Evolutionary conservation across 345 rosid genomes (phyloP), one percentile per base, ranked within the genome.

Genomic region (Pelargonium nanum): DNA sequence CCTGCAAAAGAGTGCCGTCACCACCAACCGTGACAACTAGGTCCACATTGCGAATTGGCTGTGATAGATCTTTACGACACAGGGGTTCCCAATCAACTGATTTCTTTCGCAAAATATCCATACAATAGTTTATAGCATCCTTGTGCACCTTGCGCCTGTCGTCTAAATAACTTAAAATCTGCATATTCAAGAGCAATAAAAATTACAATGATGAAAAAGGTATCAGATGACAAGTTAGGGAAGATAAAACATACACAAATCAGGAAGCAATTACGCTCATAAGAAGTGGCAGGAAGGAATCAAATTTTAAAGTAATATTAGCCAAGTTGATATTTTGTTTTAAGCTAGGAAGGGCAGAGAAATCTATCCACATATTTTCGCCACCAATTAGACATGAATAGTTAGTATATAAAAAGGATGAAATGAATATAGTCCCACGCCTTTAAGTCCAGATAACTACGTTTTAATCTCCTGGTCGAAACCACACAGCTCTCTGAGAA

Each of bases 1-100:
- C 97, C 63, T 85, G 96, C 83, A 92, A 72, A 26, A 92, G 96
- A 12, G 98, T 89, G 32, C 98, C 98, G 58, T 92, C 97, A 26
- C 98, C 98, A 62, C 98, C 96, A 7, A 92, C 71, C 0, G 97
- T 89, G 57, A 92, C 81, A 48, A 92, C 98, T 71, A 92, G 74
- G 75, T 92, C 98, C 30, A 85, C 86, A 64, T 83, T 70, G 63
- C 59, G 72, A 58, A 92, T 77, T 13, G 83, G 84, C 56, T 63
- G 65, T 0, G 78, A 75, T 61, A 87, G 65, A 53, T 76, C 68
- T 10, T 78, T 77, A 22, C 98, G 89, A 2, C 82, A 65, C 63
- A 84, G 45, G 5, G 84, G 74, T 61, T 79, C 70, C 91, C 89
- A 89, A 54, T 89, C 88, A 34, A 92, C 73, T 6, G 83, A 66